A percentile compares a stretch with the other conserved stretches of the same genome.
These are phyloP conservation scores for Talaromyces albobiverticillius DNA, from an alignment of 2,329 filamentous ascomycete genomes.

Conservation along the genomic window DNA sequence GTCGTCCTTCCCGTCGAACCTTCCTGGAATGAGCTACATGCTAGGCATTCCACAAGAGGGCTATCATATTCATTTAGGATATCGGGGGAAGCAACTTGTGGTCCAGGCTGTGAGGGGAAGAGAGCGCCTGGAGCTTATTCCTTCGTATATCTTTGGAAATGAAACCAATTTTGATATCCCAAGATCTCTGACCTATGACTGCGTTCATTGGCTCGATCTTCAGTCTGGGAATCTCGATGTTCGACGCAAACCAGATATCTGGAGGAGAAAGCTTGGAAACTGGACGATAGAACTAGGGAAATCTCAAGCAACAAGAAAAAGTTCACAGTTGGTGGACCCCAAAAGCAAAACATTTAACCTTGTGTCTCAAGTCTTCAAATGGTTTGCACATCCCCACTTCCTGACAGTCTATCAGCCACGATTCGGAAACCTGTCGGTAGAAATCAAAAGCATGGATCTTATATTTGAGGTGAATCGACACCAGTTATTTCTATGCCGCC, in stretches of 20 bases:
- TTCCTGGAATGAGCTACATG: slow-evolving; percentile 54
- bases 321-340: slow-evolving; percentile 43
- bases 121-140: slow-evolving; percentile 37
- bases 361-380: slow-evolving; percentile 46
- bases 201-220: slow-evolving; percentile 61
- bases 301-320: slow-evolving; percentile 4
- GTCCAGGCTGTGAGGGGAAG: slow-evolving; percentile 46
- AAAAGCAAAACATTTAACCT: slow-evolving; percentile 38
- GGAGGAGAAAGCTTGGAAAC: slow-evolving; percentile 44
- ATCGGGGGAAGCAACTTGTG: slow-evolving; percentile 38
- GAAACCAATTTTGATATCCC: slow-evolving; percentile 50
- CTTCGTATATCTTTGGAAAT: slow-evolving; percentile 23
- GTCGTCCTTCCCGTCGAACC: slow-evolving; percentile 50
- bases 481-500: slow-evolving; percentile 44
- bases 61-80: slow-evolving; percentile 56
- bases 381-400: slow-evolving; percentile 47
- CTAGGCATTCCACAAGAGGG: slow-evolving; percentile 35
- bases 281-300: slow-evolving; percentile 33
- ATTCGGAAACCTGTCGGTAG: slow-evolving; percentile 37
- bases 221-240: slow-evolving; percentile 50
- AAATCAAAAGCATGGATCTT: slow-evolving; percentile 54
- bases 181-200: slow-evolving; percentile 47
- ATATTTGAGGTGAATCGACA: slow-evolving; percentile 50
- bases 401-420: slow-evolving; percentile 50
- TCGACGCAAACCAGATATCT: slow-evolving; percentile 43